Conservation (phyloP, 1,284 basidiomycete genomes). For the Austroboletus novae-zelandiae region DNA sequence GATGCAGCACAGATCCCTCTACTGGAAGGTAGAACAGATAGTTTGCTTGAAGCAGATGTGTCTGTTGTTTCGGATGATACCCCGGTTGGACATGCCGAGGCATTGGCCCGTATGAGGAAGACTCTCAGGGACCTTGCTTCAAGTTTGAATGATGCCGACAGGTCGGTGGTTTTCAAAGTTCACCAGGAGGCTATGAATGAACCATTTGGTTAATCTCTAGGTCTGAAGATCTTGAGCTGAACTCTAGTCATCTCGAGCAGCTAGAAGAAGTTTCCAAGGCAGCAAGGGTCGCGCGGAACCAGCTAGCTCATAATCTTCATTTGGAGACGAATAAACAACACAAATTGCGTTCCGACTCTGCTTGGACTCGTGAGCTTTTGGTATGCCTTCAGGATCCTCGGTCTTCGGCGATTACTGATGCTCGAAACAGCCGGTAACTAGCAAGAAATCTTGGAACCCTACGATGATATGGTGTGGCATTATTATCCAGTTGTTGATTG, state of each 20-base stretch:
- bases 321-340: conserved; percentile 26
- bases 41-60: conserved; percentile 27
- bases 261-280: conserved; percentile 53
- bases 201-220: conserved; percentile 24
- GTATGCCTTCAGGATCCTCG: conserved; percentile 15
- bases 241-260: conserved; percentile 46
- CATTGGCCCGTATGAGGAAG: conserved; percentile 53
- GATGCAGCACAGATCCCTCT: conserved; percentile 30
- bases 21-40: conserved; percentile 13
- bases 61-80: conserved; percentile 25
- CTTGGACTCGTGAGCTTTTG: conserved; percentile 13
- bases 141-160: conserved; percentile 54
- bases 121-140: conserved; percentile 54
- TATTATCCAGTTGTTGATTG: conserved; percentile 33
- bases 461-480: conserved; percentile 24
- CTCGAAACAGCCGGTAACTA: conserved; percentile 13
- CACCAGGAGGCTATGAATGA: conserved; percentile 8
- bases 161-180: conserved; percentile 36
- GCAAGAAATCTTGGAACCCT: conserved; percentile 22
- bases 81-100: conserved; percentile 47
- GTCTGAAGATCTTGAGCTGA: conserved; percentile 35
- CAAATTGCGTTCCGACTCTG: conserved; percentile 12
- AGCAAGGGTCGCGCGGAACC: conserved; percentile 48
- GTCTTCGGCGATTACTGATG: conserved; percentile 7
- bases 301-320: conserved; percentile 43